These are phyloP conservation scores for Xylaria telfairii DNA, from an alignment of 495 filamentous ascomycete species.

Conservation along the genomic window DNA sequence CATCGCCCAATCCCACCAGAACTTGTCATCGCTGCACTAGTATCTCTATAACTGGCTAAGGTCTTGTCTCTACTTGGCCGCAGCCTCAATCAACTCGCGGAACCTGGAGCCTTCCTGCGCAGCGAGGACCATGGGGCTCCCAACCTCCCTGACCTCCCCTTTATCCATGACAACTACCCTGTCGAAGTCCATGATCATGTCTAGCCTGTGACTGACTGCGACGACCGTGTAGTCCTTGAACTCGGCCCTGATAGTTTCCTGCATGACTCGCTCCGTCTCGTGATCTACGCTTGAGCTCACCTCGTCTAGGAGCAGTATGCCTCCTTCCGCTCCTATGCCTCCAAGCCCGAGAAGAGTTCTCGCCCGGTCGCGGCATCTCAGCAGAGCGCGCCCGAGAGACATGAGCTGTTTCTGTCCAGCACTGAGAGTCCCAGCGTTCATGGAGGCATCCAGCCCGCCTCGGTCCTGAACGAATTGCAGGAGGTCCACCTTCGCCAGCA, in stretches of 20 bases:
- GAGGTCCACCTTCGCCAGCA: constrained; percentile 57
- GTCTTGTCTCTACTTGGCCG: not conserved
- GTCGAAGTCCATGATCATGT: constrained; percentile 33
- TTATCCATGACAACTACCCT: constrained; percentile 36
- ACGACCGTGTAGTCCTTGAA: constrained; percentile 32
- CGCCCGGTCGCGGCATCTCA: constrained; percentile 45
- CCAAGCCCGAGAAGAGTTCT: constrained; percentile 26
- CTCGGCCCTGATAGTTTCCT: constrained; percentile 24
- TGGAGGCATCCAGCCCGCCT: constrained; percentile 57
- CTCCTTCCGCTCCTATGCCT: constrained; percentile 26
- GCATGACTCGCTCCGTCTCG: constrained; percentile 29
- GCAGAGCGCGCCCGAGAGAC: constrained; percentile 65
- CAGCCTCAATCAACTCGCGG: constrained; percentile 1
- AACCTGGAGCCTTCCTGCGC: constrained; percentile 15
- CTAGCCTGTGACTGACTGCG: constrained; percentile 31
- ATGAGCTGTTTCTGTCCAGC: constrained; percentile 71
- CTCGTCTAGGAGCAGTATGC: constrained; percentile 33
- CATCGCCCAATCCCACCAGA: too few species aligned
- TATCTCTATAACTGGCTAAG: too few species aligned
- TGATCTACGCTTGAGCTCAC: constrained; percentile 33
- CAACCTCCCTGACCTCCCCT: constrained; percentile 32
- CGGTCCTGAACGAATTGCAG: constrained; percentile 55
- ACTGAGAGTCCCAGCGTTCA: constrained; percentile 59
- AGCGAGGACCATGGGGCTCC: constrained; percentile 13
- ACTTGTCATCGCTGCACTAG: too few species aligned